Percentiles rank a stretch among this genome's conserved stretches.
Evolutionary conservation across 148 eudicot genomes (phyloP).

Genomic region (Fagopyrum tataricum): DNA sequence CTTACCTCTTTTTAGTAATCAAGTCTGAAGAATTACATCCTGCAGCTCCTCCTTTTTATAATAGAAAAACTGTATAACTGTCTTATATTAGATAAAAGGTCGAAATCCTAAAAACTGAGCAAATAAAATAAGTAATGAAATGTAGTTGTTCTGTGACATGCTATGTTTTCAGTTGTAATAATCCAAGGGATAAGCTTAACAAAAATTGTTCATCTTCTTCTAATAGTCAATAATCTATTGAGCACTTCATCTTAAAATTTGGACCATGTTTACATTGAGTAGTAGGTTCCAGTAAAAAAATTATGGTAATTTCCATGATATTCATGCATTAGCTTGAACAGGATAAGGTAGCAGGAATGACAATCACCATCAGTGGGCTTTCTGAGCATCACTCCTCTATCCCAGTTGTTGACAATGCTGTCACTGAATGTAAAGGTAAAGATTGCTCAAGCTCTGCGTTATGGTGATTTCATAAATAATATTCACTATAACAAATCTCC

Average conservation of each 20-base stretch:
- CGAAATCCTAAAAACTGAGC: too few relatives aligned
- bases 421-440: conserved; percentile 20
- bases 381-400: conserved; percentile 20
- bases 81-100: too few relatives aligned
- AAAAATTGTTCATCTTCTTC: background rate
- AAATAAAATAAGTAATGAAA: too few relatives aligned
- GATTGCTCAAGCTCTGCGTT: background rate
- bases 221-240: background rate
- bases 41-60: too few relatives aligned
- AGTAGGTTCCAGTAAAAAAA: too few relatives aligned
- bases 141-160: background rate
- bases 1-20: too few relatives aligned
- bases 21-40: too few relatives aligned
- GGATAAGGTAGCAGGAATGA: conserved; percentile 26
- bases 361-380: conserved; percentile 14
- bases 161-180: background rate
- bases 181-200: background rate
- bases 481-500: background rate
- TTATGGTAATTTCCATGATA: background rate
- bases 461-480: background rate
- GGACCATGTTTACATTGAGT: too few relatives aligned
- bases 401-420: conserved; percentile 31
- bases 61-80: too few relatives aligned
- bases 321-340: conserved; percentile 12
- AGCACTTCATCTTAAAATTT: too few relatives aligned